Percentiles rank a stretch among this genome's conserved stretches.
Conservation (phyloP, 352 stramenopile species). For the Blastocystis sp. region DNA sequence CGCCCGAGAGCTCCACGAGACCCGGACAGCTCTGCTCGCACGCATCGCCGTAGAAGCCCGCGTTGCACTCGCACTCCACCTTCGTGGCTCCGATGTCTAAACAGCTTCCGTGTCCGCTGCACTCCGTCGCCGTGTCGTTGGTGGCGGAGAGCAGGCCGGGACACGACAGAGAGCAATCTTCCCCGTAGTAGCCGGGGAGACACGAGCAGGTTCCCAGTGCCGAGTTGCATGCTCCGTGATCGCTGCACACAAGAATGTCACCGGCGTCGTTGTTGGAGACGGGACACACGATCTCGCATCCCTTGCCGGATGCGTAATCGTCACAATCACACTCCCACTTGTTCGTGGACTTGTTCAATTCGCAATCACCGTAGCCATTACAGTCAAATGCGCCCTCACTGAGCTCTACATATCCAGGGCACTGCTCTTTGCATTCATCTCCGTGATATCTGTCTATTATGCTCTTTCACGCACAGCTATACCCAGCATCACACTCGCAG, state of each 20-base stretch:
- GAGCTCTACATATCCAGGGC: not conserved
- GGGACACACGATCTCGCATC: not conserved
- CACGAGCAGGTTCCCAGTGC: too few species aligned
- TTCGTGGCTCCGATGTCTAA: too few species aligned
- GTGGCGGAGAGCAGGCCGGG: too few species aligned
- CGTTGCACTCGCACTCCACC: not conserved
- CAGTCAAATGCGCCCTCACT: not conserved
- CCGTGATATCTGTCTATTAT: conserved; percentile 4
- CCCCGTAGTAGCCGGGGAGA: not conserved
- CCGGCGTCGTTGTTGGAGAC: not conserved
- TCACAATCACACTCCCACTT: not conserved
- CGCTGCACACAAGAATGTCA: not conserved
- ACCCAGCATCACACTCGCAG: not conserved
- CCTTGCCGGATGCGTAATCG: not conserved
- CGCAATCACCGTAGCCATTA: not conserved
- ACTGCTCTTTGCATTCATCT: not conserved
- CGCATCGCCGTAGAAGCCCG: not conserved
- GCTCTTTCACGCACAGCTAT: not conserved
- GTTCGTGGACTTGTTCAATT: not conserved
- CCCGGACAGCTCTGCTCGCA: not conserved
- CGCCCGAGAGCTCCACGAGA: not conserved
- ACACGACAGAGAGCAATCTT: not conserved
- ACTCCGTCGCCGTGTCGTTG: not conserved
- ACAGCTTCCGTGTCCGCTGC: not conserved
- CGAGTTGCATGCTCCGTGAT: not conserved